Conservation (phyloP, 2,329 filamentous ascomycete species). For the Ophiobolus disseminans region DNA sequence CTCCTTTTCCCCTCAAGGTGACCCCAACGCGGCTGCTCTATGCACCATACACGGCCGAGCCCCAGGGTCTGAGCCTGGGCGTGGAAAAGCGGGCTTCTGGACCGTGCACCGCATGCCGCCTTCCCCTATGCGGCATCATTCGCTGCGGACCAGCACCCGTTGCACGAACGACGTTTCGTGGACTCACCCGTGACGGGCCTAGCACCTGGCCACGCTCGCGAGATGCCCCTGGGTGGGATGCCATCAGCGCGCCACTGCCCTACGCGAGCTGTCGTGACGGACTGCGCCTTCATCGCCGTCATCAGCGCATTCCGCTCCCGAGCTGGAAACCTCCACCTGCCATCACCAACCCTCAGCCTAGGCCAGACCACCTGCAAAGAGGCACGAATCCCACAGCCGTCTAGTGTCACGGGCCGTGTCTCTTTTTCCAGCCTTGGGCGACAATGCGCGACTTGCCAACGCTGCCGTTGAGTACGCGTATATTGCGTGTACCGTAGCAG, state of each 20-base stretch:
- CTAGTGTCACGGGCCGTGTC: not conserved
- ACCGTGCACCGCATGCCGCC: not conserved
- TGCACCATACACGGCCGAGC: not conserved
- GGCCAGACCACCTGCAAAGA: not conserved
- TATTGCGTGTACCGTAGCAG: not conserved
- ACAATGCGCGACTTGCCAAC: not conserved
- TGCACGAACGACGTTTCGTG: not conserved
- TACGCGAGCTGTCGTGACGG: not conserved
- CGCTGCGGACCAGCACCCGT: not conserved
- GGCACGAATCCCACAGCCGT: not conserved
- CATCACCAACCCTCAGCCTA: not conserved
- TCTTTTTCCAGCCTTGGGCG: not conserved
- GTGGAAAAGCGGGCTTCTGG: slow-evolving; percentile 2
- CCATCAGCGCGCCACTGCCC: not conserved
- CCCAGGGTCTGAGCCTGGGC: not conserved
- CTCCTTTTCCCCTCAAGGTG: not conserved
- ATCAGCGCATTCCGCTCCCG: not conserved
- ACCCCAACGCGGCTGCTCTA: not conserved
- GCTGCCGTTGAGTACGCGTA: not conserved
- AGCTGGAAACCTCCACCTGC: not conserved
- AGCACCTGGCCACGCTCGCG: not conserved
- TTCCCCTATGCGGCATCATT: not conserved
- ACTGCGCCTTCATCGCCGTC: not conserved
- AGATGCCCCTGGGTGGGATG: not conserved
- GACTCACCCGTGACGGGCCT: not conserved